phyloP scores from a whole-genome alignment of 179 eudicot species.

The Patellifolia procumbens region DNA sequence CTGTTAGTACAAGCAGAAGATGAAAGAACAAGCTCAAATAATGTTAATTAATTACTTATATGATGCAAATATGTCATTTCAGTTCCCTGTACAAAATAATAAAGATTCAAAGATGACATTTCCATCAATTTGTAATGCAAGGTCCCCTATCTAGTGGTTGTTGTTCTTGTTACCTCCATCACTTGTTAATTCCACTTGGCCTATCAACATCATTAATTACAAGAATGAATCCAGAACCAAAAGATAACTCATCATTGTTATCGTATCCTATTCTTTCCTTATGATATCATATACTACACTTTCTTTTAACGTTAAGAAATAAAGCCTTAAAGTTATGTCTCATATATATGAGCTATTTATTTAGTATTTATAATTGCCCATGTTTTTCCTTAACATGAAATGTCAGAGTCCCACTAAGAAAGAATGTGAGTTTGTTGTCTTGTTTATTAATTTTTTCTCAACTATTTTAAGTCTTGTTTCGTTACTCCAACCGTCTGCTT shows the following conservation, averaged over 20 bases:
- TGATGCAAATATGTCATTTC: conserved; percentile 3
- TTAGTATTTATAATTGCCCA: too few relatives aligned
- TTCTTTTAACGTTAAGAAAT: too few relatives aligned
- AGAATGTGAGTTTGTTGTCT: too few relatives aligned
- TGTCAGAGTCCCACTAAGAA: too few relatives aligned
- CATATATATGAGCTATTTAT: too few relatives aligned
- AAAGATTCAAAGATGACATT: not conserved
- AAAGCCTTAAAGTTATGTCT: too few relatives aligned
- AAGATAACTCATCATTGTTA: not conserved
- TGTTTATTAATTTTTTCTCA: too few relatives aligned
- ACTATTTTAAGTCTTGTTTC: too few relatives aligned
- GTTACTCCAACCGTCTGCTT: too few relatives aligned
- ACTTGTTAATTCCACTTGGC: conserved; percentile 1
- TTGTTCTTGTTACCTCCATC: not conserved
- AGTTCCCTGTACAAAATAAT: not conserved
- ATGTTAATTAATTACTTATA: not conserved
- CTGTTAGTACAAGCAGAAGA: not conserved
- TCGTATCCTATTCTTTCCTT: not conserved
- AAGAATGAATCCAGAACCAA: not conserved
- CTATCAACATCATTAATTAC: not conserved
- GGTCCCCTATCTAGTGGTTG: too few relatives aligned
- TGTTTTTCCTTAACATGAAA: too few relatives aligned
- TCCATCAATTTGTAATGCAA: not conserved
- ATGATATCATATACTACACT: not conserved
- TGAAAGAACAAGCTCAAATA: conserved; percentile 11